Evolutionary conservation across 495 filamentous ascomycete genomes (phyloP).

Genomic region (Viridothelium virens): DNA sequence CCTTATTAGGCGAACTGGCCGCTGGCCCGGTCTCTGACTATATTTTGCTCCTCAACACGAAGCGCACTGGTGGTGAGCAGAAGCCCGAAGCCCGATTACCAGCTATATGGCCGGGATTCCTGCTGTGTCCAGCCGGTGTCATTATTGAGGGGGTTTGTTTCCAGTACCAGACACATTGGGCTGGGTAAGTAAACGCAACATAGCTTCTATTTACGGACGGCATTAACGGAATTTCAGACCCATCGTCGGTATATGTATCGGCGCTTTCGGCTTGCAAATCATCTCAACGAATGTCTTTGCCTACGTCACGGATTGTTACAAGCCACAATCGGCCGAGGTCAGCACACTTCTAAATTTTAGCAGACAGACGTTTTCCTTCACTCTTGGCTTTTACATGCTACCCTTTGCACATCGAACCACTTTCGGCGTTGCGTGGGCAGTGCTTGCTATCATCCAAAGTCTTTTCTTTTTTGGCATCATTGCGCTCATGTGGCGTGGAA

Average conservation of each 20-base stretch:
- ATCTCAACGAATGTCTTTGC: constrained; percentile 31
- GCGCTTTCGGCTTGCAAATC: constrained; percentile 34
- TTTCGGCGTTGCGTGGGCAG: constrained; percentile 17
- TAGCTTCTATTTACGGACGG: not conserved
- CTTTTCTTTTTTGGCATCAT: constrained; percentile 16
- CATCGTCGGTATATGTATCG: constrained; percentile 33
- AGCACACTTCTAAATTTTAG: constrained; percentile 39
- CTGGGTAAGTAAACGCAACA: constrained; percentile 10
- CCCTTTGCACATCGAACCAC: constrained; percentile 19
- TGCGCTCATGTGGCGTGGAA: constrained; percentile 15
- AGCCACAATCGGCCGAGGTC: constrained; percentile 38
- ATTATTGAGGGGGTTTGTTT: constrained; percentile 34
- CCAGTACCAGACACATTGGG: constrained; percentile 29
- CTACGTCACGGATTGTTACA: constrained; percentile 39
- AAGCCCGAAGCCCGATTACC: constrained; percentile 28
- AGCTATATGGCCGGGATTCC: constrained; percentile 23
- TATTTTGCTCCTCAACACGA: constrained; percentile 18
- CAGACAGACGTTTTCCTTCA: constrained; percentile 34
- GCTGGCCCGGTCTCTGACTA: constrained; percentile 19
- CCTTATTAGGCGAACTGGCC: constrained; percentile 23
- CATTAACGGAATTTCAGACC: constrained; percentile 12
- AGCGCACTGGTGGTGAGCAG: constrained; percentile 20
- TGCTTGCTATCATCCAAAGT: constrained; percentile 17
- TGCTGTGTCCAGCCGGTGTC: constrained; percentile 23
- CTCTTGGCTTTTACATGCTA: constrained; percentile 33